Evolutionary conservation across 768 basidiomycete genomes (phyloP).

Genomic region (Tricholoma hemisulphureum): DNA sequence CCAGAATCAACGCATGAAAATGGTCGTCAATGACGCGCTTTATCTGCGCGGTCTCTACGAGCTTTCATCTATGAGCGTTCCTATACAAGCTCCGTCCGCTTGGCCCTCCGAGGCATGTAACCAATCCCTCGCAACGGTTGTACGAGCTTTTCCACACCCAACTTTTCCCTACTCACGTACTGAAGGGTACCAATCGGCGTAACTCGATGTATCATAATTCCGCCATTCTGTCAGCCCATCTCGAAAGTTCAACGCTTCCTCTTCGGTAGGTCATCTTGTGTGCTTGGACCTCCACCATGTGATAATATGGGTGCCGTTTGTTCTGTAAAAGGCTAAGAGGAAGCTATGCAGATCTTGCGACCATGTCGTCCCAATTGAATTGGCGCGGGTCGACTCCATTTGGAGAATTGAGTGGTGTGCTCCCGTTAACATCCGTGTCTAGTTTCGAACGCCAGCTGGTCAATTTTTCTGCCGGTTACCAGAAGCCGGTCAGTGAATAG

Average conservation of each 20-base stretch:
- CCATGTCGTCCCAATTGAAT: constrained; percentile 47
- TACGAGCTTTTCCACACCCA: constrained; percentile 15
- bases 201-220: constrained; percentile 48
- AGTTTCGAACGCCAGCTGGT: constrained; percentile 29
- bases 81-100: constrained; percentile 42
- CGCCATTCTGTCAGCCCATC: constrained; percentile 55
- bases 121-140: constrained; percentile 22
- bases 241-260: constrained; percentile 59
- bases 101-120: constrained; percentile 41
- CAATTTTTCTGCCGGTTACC: constrained; percentile 40
- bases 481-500: constrained; percentile 19
- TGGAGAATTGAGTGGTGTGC: constrained; percentile 52
- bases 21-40: constrained; percentile 61
- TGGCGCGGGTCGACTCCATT: constrained; percentile 54
- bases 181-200: constrained; percentile 17
- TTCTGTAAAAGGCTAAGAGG: constrained; percentile 30
- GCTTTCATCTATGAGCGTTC: constrained; percentile 48
- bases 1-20: constrained; percentile 38
- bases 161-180: neutral
- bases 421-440: constrained; percentile 39
- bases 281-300: constrained; percentile 1
- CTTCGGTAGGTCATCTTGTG: constrained; percentile 48
- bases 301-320: constrained; percentile 1
- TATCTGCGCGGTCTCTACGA: constrained; percentile 52
- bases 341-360: constrained; percentile 39